Percentiles rank a stretch among this genome's conserved stretches.
These are phyloP conservation scores for Cystobasidiaceae sp. DNA, from an alignment of 1,284 basidiomycete genomes.

Conservation along the genomic window DNA sequence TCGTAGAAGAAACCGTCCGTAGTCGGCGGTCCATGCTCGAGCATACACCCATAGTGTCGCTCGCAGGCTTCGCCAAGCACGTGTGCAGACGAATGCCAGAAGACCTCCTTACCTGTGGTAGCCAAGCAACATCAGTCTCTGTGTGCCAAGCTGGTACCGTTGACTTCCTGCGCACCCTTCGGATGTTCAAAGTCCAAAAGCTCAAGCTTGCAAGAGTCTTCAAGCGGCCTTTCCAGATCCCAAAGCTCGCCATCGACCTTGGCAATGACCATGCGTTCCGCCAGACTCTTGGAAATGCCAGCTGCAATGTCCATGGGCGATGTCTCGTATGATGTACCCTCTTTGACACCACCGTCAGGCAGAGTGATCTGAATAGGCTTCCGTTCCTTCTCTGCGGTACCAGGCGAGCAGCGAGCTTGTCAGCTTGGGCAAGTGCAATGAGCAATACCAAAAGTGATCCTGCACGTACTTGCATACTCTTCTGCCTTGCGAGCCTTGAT, in stretches of 20 bases:
- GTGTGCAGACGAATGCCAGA: slow-evolving; percentile 99
- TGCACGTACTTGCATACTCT: slow-evolving; percentile 62
- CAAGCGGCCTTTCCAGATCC: slow-evolving; percentile 92
- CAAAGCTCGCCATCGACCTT: slow-evolving; percentile 86
- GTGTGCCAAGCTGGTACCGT: background rate
- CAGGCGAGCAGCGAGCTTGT: background rate
- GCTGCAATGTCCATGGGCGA: slow-evolving; percentile 87
- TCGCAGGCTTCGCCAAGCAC: slow-evolving; percentile 98
- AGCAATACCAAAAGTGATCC: slow-evolving; percentile 8
- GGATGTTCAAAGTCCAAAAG: slow-evolving; percentile 91
- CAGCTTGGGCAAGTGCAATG: background rate
- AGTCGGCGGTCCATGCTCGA: slow-evolving; percentile 94
- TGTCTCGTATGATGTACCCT: slow-evolving; percentile 92
- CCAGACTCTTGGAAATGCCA: slow-evolving; percentile 77
- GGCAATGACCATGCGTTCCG: slow-evolving; percentile 86
- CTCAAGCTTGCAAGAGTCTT: slow-evolving; percentile 72
- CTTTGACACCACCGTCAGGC: slow-evolving; percentile 76
- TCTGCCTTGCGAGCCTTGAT: slow-evolving; percentile 81
- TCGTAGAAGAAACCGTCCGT: slow-evolving; percentile 99
- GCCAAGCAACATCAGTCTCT: background rate
- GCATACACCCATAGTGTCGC: slow-evolving; percentile 92
- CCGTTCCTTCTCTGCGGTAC: slow-evolving; percentile 66
- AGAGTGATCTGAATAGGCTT: slow-evolving; percentile 79
- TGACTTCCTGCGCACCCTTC: slow-evolving; percentile 59
- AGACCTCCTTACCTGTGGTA: slow-evolving; percentile 80